Conservation (phyloP, 768 basidiomycete species). For the Serendipita sp. region DNA sequence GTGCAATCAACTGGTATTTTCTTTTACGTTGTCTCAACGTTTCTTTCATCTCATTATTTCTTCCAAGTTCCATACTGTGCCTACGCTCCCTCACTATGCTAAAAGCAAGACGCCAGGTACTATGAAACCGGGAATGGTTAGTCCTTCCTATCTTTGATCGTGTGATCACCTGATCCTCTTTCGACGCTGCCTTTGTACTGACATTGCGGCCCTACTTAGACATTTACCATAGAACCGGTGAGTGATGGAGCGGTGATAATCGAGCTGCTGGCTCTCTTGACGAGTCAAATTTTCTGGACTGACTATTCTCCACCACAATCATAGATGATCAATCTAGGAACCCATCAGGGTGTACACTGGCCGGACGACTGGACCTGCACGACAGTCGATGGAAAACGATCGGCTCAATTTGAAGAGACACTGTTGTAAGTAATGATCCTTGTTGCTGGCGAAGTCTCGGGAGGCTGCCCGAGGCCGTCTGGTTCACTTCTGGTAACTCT, state of each 20-base stretch:
- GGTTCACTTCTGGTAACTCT: background rate
- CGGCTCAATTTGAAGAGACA: constrained; percentile 97
- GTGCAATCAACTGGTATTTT: constrained; percentile 74
- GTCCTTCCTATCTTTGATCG: constrained; percentile 15
- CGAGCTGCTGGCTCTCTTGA: constrained; percentile 5
- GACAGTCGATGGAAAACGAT: constrained; percentile 75
- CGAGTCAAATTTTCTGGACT: background rate
- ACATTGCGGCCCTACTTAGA: constrained; percentile 8
- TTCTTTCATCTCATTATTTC: background rate
- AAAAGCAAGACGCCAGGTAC: constrained; percentile 85
- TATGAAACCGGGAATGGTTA: constrained; percentile 87
- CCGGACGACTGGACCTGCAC: constrained; percentile 94
- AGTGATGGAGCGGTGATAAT: constrained; percentile 12
- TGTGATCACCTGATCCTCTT: background rate
- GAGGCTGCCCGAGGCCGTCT: background rate
- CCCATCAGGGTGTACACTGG: constrained; percentile 63
- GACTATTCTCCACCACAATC: background rate
- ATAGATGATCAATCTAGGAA: constrained; percentile 86
- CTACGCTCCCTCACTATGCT: constrained; percentile 88
- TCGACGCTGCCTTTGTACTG: background rate
- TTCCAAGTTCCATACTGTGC: constrained; percentile 21
- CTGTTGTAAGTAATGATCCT: constrained; percentile 47
- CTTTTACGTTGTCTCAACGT: constrained; percentile 10
- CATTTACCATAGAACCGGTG: constrained; percentile 71
- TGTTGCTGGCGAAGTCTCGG: constrained; percentile 1